Evolutionary conservation across 176 grass and related monocot genomes (phyloP), one percentile per base, ranked within the genome.

Genomic region (Poa pratensis): DNA sequence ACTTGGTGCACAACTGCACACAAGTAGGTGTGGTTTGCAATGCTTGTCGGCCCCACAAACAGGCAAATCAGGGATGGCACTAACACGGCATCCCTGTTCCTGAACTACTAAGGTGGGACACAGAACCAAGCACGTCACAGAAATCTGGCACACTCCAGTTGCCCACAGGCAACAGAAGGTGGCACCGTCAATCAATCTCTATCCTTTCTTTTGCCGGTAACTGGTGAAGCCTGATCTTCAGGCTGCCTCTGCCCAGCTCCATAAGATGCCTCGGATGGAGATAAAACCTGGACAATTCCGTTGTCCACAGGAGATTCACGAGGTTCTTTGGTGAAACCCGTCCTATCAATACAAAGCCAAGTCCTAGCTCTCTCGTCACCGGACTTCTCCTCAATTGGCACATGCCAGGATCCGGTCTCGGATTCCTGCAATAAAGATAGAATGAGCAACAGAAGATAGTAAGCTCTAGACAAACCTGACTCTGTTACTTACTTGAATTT

Each of bases 271-370:
- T 42, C 74, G 11, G 35, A n/a, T 35, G 34, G 72, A 73, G 69
- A 34, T 46, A 59, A 24, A 35, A 77, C 20, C 9, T 63, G 37
- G 28, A 26, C 68, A 83, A 34, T 15, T 84, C 50, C 24, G 7
- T 83, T 83, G 34, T 13, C 48, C 48, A 50, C 48, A 16, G 14
- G 45, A 71, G 63, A 59, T 80, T 83, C 77, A 72, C 27, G 11
- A 4, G 26, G 16, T 30, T 7, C 61, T 83, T 92, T 62, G 75
- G 45, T 17, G 39, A 69, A 43, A 53, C 24, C 69, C 28, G 59
- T 4, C 82, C 92, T 95, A 37, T 64, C 63, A 76, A 97, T 95
- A 90, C 95, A 97, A 88, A 97, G 87, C 93, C 95, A 97, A 35
- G 63, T 90, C 54, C 91, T 89, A 82, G 12, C 62, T 80, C 51